Base-by-base conservation (phyloP, 2,329 filamentous ascomycete genomes). In the Alternaria arborescens region DNA sequence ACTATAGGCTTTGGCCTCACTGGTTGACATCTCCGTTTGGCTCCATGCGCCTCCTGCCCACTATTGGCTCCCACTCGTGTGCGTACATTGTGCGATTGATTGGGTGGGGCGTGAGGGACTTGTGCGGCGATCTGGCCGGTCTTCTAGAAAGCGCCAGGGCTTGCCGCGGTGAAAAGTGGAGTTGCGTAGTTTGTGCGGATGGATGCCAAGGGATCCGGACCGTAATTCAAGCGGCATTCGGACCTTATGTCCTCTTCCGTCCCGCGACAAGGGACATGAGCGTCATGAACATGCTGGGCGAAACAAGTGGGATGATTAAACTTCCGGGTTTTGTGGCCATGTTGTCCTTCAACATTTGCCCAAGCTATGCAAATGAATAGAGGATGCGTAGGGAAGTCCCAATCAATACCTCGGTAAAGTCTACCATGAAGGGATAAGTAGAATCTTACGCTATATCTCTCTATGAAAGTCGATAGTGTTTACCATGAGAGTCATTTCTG, bases 131-230 rank as follows among this genome's bases (percentile, higher is more conserved):
- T 55, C 59, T 54, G 41, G 41, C 58, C 53, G 11, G 18, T 36
- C 40, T 36, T 52, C 38, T 26, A 34, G 41, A 34, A 36, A 38
- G 26, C 48, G 36, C 36, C 26, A 51, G 43, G 11, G 50, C 10
- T 41, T 41, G 36, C 36, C 18, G 32, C n/a, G n/a, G 48, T 41
- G 32, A 55, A 41, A 36, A 55, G 59, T 53, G 55, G 55, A 28
- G 52, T 48, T 62, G 62, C 47, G 62, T 41, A 14, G 34, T 55
- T 64, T 64, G 59, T 64, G 62, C 59, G 59, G 30, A 40, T 34
- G 28, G 22, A 1, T 47, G 53, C 51, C 41, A 55, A 58, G 55
- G 44, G 5, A 30, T n/a, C 40, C 40, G 18, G 18, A 20, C 41
- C 40, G 28, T 36, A 28, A 32, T 38, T 38, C 4, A n/a, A 12